Percentiles rank a stretch among this genome's conserved stretches.
Evolutionary conservation across 2,329 filamentous ascomycete genomes (phyloP).

Genomic region (Fusarium staphyleae): DNA sequence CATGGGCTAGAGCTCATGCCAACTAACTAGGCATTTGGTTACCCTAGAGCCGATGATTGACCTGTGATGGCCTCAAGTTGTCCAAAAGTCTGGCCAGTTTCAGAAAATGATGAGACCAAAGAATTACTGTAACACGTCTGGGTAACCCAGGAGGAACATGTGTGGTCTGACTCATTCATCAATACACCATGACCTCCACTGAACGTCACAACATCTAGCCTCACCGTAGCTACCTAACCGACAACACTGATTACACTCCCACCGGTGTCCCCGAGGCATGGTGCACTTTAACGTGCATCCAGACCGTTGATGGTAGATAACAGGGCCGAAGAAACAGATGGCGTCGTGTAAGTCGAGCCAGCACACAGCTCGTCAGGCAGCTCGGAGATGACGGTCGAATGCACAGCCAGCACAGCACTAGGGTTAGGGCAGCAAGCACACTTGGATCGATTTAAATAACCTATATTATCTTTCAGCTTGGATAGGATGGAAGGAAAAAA

Average conservation of each 20-base stretch:
- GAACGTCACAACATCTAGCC: slow-evolving; percentile 17
- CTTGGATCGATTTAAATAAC: slow-evolving; percentile 8
- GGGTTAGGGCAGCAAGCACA: slow-evolving; percentile 13
- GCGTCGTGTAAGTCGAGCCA: slow-evolving; percentile 32
- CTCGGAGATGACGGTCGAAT: slow-evolving; percentile 5
- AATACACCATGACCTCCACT: too few species aligned
- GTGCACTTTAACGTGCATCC: too few species aligned
- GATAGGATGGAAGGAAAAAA: slow-evolving; percentile 4
- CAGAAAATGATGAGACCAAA: too few species aligned
- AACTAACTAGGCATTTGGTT: background rate
- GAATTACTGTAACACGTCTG: too few species aligned
- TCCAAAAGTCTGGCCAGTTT: too few species aligned
- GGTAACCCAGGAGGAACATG: too few species aligned
- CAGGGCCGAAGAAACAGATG: slow-evolving; percentile 18
- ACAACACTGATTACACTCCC: background rate
- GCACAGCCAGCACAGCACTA: slow-evolving; percentile 24
- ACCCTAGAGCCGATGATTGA: background rate
- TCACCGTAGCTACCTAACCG: slow-evolving; percentile 16
- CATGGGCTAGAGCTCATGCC: background rate
- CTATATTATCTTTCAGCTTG: slow-evolving; percentile 15
- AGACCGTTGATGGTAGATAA: slow-evolving; percentile 14
- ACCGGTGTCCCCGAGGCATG: background rate
- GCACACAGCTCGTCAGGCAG: slow-evolving; percentile 7
- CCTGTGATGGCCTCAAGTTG: background rate
- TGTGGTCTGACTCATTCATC: too few species aligned